phyloP scores from a whole-genome alignment of 345 rosid species.

The Melastoma malabathricum region DNA sequence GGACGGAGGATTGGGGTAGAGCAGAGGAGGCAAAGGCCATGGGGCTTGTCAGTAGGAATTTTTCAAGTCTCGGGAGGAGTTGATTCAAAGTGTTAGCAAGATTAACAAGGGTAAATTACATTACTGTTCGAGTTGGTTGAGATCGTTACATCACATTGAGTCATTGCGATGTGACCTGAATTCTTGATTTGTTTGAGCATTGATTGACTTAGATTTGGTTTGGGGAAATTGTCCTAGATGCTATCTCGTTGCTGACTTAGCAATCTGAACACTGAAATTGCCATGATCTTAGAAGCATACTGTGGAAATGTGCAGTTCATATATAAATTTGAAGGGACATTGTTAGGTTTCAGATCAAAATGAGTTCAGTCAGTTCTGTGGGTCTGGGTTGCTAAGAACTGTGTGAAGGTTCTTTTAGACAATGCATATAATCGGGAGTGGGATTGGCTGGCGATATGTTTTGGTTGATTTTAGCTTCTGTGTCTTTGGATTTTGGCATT shows the following conservation, averaged over 20 bases:
- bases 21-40: constrained; percentile 54
- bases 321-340: not conserved
- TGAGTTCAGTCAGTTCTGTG: not conserved
- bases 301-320: not conserved
- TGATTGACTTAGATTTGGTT: not conserved
- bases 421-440: too few species aligned
- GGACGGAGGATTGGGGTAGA: constrained; percentile 45
- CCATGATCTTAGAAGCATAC: not conserved
- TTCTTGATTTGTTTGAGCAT: not conserved
- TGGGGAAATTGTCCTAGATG: not conserved
- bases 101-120: constrained; percentile 20
- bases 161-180: too few species aligned
- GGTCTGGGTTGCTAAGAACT: too few species aligned
- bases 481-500: too few species aligned
- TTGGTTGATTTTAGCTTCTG: too few species aligned
- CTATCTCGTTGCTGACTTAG: not conserved
- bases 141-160: too few species aligned
- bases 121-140: too few species aligned
- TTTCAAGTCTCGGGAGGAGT: constrained; percentile 42
- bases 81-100: constrained; percentile 30
- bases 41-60: constrained; percentile 63
- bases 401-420: too few species aligned
- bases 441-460: too few species aligned
- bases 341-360: not conserved
- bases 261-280: not conserved